phyloP scores from a whole-genome alignment of 768 basidiomycete species.

The Suillus lakei region DNA sequence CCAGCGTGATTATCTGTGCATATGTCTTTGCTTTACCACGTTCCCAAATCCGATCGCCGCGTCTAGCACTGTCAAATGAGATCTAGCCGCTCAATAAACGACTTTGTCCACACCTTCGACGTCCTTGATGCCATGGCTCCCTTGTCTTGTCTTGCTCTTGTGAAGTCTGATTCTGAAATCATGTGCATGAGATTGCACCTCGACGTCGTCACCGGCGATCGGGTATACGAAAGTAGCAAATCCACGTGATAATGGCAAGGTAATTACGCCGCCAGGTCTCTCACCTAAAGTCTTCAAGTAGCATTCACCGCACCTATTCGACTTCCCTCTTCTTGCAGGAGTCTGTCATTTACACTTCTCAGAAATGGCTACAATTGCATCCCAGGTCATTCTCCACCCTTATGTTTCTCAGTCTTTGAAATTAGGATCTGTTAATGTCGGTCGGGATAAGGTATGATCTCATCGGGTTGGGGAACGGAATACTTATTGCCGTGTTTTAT shows the following conservation, averaged over 20 bases:
- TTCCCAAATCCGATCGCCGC: background rate
- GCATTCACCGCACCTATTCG: background rate
- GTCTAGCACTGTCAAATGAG: background rate
- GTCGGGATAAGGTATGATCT: constrained; percentile 82
- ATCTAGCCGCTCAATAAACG: background rate
- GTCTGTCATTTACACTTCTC: constrained; percentile 9
- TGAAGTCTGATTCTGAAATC: background rate
- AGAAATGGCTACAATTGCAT: constrained; percentile 50
- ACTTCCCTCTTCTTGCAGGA: constrained; percentile 19
- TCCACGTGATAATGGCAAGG: constrained; percentile 35
- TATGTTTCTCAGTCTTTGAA: constrained; percentile 75
- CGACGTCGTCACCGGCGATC: constrained; percentile 2
- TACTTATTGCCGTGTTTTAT: background rate
- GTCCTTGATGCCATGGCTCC: background rate
- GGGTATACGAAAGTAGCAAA: constrained; percentile 13
- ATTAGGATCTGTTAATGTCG: constrained; percentile 79
- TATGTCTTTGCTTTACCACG: background rate
- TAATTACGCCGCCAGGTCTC: constrained; percentile 11
- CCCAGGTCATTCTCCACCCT: constrained; percentile 88
- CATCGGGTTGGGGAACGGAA: background rate
- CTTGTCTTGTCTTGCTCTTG: constrained; percentile 3
- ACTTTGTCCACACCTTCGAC: background rate
- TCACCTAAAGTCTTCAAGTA: background rate
- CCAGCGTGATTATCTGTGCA: background rate
- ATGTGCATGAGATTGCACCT: background rate